A percentile compares a stretch with the other conserved stretches of the same genome.
These are phyloP conservation scores for Tulasnella sp. DNA, from an alignment of 768 basidiomycete genomes.

Conservation along the genomic window DNA sequence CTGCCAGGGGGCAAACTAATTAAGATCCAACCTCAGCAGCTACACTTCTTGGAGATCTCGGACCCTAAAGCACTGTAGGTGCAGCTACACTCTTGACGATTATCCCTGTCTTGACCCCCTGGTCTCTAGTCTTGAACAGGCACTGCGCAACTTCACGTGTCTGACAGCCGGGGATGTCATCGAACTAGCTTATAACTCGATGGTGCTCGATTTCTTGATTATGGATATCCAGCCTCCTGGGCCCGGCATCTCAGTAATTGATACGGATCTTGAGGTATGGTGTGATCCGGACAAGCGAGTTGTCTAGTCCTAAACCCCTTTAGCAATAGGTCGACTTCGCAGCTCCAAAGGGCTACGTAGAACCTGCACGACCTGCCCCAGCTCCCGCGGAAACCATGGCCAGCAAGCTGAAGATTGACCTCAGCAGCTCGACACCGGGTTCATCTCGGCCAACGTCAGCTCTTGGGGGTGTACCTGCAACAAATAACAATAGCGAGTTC, in stretches of 20 bases:
- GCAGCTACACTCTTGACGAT: background rate
- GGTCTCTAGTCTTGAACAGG: conserved; percentile 74
- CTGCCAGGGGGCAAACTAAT: conserved; percentile 90
- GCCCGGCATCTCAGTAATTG: conserved; percentile 77
- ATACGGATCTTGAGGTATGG: conserved; percentile 78
- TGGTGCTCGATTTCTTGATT: conserved; percentile 88
- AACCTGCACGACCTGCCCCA: conserved; percentile 79
- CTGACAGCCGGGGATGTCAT: conserved; percentile 95
- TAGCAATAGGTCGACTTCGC: conserved; percentile 74
- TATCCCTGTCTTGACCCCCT: background rate
- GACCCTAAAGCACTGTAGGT: conserved; percentile 96
- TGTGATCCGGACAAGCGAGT: background rate
- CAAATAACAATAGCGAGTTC: conserved; percentile 16
- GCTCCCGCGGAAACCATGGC: conserved; percentile 86
- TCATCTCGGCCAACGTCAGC: conserved; percentile 74
- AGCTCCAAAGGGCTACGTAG: conserved; percentile 84
- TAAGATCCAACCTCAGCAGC: conserved; percentile 91
- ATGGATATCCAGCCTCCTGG: conserved; percentile 88
- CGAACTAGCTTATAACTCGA: conserved; percentile 94
- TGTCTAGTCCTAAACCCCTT: background rate
- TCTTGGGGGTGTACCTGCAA: conserved; percentile 25
- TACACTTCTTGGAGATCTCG: conserved; percentile 92
- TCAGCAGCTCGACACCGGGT: conserved; percentile 75
- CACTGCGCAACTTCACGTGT: conserved; percentile 83
- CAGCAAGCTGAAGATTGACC: conserved; percentile 89